Evolutionary conservation across 768 basidiomycete species (phyloP).

Genomic region (Mrakia hoshinonis): DNA sequence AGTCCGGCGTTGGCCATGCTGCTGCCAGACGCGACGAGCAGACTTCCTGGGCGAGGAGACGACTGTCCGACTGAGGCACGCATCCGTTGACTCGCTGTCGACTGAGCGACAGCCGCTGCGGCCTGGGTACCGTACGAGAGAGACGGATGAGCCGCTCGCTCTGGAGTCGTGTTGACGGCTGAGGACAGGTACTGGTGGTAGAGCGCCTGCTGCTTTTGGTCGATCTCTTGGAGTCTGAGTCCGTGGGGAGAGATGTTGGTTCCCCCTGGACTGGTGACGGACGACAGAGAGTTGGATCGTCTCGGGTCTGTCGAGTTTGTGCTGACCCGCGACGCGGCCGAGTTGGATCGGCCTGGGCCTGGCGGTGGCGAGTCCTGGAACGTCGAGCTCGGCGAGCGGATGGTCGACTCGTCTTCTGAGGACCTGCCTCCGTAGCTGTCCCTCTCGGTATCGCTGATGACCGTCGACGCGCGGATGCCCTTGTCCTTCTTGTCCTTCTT

Average conservation of each 20-base stretch:
- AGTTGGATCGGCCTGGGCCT: conserved; percentile 3
- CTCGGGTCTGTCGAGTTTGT: conserved; percentile 6
- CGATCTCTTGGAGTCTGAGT: conserved; percentile 67
- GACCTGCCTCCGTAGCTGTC: conserved; percentile 26
- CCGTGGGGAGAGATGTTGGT: conserved; percentile 44
- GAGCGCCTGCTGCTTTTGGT: conserved; percentile 76
- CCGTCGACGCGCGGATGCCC: conserved; percentile 21
- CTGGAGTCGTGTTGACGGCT: conserved; percentile 52
- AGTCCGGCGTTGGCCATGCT: not conserved
- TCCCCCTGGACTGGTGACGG: not conserved
- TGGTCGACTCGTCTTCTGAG: not conserved
- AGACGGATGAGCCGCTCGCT: conserved; percentile 54
- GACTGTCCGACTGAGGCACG: conserved; percentile 18
- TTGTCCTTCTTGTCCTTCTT: conserved; percentile 42
- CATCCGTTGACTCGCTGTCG: conserved; percentile 14
- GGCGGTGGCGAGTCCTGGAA: not conserved
- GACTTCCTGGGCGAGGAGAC: conserved; percentile 38
- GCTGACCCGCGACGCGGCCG: conserved; percentile 8
- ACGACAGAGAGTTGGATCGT: not conserved
- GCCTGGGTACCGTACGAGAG: conserved; percentile 69
- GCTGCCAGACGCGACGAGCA: conserved; percentile 32
- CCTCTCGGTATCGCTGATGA: conserved; percentile 49
- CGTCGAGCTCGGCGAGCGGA: not conserved
- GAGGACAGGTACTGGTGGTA: conserved; percentile 84
- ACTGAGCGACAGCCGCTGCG: conserved; percentile 56